Evolutionary conservation across 2,329 filamentous ascomycete genomes (phyloP), one percentile per base, ranked within the genome.

Genomic region (Onygenales sp.): DNA sequence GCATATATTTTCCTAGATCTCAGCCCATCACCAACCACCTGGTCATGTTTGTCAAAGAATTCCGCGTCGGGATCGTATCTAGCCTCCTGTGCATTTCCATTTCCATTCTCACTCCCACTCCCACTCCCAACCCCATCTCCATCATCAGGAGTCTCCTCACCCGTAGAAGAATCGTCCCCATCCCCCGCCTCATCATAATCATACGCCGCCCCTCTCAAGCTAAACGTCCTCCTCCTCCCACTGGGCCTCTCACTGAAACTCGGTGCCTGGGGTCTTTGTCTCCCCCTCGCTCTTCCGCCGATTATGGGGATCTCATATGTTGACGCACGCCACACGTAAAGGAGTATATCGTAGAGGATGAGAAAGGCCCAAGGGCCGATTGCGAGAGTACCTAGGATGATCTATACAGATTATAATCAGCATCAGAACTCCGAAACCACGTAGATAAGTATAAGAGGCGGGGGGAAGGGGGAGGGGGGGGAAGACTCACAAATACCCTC

Each of bases 331-430:
- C 78, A 79, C 54, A 81, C 58, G 67, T 85, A 87, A 43, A 86
- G 74, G 27, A 79, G 58, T 52, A 84, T 66, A 64, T 87, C 84
- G 71, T 86, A 86, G 57, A 82, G 53, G 57, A 87, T 71, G 38
- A 86, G 67, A 27, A 78, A 69, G 5, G 77, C 67, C 81, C 83
- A 87, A 9, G 84, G 84, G 2, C 78, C 77, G 58, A 86, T 80
- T 45, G 77, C 79, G 43, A 85, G 60, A 43, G 80, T 60, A 27
- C 79, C 82, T 54, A 86, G 75, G 54, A 85, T 61, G 35, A 86
- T 67, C 83, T 86, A 21, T 49, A 42, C 14, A 48, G 32, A 31
- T 14, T 38, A 14, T n/a, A 13, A 36, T n/a, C 38, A 45, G 33
- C 13, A 32, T 7, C 3, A 44, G 14, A 52, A 32, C 8, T 43